Base-by-base conservation (phyloP, 2,329 filamentous ascomycete species). In the Colletotrichum kahawae region DNA sequence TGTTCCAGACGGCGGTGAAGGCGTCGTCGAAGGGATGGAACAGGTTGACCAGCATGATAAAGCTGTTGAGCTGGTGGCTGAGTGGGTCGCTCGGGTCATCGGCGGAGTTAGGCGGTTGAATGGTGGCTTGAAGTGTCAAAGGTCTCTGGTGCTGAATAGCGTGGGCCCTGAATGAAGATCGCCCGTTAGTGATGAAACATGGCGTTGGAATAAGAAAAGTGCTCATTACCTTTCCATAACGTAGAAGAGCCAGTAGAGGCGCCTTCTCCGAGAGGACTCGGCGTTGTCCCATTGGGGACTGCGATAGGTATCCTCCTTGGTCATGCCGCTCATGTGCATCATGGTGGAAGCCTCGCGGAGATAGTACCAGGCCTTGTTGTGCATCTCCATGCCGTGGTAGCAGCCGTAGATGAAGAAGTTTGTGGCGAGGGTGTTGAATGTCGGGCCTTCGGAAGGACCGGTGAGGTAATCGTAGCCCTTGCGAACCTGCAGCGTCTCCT, bases 321-420 rank as follows among this genome's bases (percentile, higher is more conserved):
- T 87, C 90, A 93, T 90, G 68, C 88, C 88, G 33, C 87, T 83
- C 79, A 93, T 89, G 78, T 92, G 88, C 33, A 90, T 88, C 82
- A 96, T 87, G 7, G 94, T 95, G 2, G 92, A 93, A 7, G 93
- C 93, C 83, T 97, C 94, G 31, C 94, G 92, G 12, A 96, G 86
- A 81, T 95, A 92, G 80, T 92, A 95, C 94, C 94, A 96, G 2
- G 94, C 94, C 82, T 92, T 92, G 77, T 94, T 92, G 81, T 95
- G 93, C 81, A 92, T 88, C 77, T 95, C 93, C 62, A 95, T 85
- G 48, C 91, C 93, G 76, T 93, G 93, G 81, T 93, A 91, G 73
- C 92, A 93, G 48, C 91, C 93, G 79, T 95, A 95, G 31, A 96
- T 82, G 82, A 96, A 95, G 83, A 94, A 95, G 69, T 93, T 95